These are phyloP conservation scores for Carex myosuroides DNA, from an alignment of 176 grass and related monocot species.

Conservation along the genomic window DNA sequence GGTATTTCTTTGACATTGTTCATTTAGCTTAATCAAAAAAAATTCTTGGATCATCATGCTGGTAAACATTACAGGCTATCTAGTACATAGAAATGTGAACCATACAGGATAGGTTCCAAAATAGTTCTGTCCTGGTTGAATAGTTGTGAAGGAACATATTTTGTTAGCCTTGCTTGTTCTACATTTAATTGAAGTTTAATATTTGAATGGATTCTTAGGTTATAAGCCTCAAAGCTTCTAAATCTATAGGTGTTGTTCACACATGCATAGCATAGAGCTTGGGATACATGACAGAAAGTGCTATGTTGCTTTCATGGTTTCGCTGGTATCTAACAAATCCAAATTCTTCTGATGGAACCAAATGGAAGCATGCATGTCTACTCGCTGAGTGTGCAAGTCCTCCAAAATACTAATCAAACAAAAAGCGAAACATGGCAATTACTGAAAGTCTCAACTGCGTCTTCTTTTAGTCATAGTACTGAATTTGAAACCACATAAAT, in stretches of 20 bases:
- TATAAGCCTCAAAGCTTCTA: background rate
- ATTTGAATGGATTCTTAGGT: background rate
- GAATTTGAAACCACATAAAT: background rate
- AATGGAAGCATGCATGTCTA: background rate
- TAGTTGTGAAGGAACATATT: background rate
- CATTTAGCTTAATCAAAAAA: background rate
- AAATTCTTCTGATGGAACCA: background rate
- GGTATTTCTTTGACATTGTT: conserved; percentile 31
- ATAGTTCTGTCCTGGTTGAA: background rate
- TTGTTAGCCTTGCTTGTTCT: background rate
- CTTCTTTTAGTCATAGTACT: background rate
- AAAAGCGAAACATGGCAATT: background rate
- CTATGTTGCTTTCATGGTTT: background rate
- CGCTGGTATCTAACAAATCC: background rate
- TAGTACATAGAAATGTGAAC: background rate
- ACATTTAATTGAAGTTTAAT: background rate
- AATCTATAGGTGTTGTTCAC: background rate
- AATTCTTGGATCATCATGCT: background rate
- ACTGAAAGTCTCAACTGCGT: background rate
- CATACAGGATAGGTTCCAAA: background rate
- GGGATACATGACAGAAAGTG: background rate
- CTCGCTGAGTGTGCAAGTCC: background rate
- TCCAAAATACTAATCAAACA: background rate
- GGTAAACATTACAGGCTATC: background rate
- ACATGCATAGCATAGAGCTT: background rate